Conservation (phyloP, 345 rosid species). For the Citrus reticulata region DNA sequence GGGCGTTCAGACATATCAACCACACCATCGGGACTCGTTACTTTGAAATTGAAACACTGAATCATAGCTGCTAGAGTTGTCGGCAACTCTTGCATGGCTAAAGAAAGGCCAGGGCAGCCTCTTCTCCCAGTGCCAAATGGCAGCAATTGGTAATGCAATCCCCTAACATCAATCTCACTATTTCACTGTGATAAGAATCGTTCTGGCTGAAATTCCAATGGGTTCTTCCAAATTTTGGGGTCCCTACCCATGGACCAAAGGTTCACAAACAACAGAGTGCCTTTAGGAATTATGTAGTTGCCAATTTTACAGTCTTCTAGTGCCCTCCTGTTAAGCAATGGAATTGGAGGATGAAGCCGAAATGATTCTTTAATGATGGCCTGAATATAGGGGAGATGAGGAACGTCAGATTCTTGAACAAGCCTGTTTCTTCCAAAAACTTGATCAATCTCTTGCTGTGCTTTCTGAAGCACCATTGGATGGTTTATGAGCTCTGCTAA, state of each 20-base stretch:
- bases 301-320: constrained; percentile 17
- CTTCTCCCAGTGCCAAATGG: constrained; percentile 51
- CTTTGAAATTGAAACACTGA: constrained; percentile 44
- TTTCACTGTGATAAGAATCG: constrained; percentile 21
- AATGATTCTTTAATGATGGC: constrained; percentile 44
- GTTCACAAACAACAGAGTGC: constrained; percentile 31
- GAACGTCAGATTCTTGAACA: constrained; percentile 35
- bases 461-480: constrained; percentile 29
- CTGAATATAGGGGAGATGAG: constrained; percentile 31
- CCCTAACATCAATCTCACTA: constrained; percentile 25
- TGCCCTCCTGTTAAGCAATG: constrained; percentile 34
- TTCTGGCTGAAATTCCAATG: constrained; percentile 35
- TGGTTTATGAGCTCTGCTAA: constrained; percentile 43
- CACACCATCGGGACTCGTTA: not conserved
- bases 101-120: constrained; percentile 43
- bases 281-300: constrained; percentile 5
- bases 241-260: constrained; percentile 41
- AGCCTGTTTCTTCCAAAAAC: constrained; percentile 30
- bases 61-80: constrained; percentile 32
- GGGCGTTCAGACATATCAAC: constrained; percentile 40
- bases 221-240: constrained; percentile 35
- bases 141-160: constrained; percentile 34
- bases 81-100: constrained; percentile 38
- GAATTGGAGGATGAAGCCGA: constrained; percentile 49
- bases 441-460: constrained; percentile 32